Evolutionary conservation across 768 basidiomycete species (phyloP), one percentile per base, ranked within the genome.

Genomic region (Cystofilobasidium bisporidii): DNA sequence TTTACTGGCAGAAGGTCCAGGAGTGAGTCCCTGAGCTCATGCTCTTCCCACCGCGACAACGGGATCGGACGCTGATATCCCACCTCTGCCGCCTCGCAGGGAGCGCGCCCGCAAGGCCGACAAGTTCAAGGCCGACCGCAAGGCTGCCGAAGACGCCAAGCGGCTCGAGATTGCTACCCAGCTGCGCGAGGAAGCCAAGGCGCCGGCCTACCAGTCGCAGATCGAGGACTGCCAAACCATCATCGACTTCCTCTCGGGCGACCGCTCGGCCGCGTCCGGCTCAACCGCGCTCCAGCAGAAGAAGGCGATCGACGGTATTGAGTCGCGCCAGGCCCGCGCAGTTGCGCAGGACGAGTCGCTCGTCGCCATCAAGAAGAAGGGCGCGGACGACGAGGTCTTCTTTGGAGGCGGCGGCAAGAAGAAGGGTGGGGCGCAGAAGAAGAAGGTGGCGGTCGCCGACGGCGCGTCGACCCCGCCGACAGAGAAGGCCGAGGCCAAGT

Each of bases 191-290:
- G 92, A 98, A 75, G 96, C 96, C 28, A 84, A 86, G 68, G 74
- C 82, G 28, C 93, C 96, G 32, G 96, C 96, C 0, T 98, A 84
- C 82, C 89, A 90, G 74, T 82, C 85, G 63, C 85, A 97, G 76
- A 91, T 99, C 73, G 91, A 98, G 80, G 96, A 98, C 76, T 97
- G 92, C 79, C 87, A 89, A 74, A 94, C 88, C 4, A 84, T 96
- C 71, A 86, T 94, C 75, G 87, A 91, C 76, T 85, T 81, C 74
- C 85, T 96, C 78, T 85, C 89, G 6, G 71, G 67, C 22, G 72
- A 73, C 47, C 70, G 72, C 28, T 64, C 72, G 26, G 56, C 66
- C 11, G 59, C 45, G 15, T 14, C 45, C 5, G 47, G 45, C 10
- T 30, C 47, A 3, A 17, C 10, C 56, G 48, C 68, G 11, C 63